Base-by-base conservation (phyloP, 2,329 filamentous ascomycete genomes). In the Clarireedia sp. region DNA sequence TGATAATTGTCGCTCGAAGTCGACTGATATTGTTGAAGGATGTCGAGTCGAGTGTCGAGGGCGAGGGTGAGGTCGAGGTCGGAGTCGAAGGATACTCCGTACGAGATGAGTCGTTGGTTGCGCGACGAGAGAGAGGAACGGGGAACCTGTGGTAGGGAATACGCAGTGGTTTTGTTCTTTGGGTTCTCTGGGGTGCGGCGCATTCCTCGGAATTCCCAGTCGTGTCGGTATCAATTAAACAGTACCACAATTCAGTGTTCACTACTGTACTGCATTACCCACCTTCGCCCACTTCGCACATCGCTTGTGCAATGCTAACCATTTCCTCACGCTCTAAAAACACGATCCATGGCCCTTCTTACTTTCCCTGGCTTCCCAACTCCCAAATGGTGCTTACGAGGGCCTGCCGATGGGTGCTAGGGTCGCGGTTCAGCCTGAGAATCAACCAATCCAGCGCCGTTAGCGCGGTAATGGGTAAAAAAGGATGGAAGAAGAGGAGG, bases 21-120 rank as follows among this genome's bases (percentile, higher is more conserved):
- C 21, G 33, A 38, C 43, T 3, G 7, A 9, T 41, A 38, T 43
- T 47, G 29, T 43, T 47, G 29, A 38, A 44, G 7, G 21, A 6
- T 47, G 41, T 29, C 41, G 41, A 53, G 46, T 33, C 12, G 48
- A 44, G 37, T 48, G 24, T 54, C 43, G 33, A 48, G 43, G 51
- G 19, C 33, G 51, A 48, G 19, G 23, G 23, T 23, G 36, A n/a
- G 19, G 26, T 54, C 17, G 43, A 29, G 36, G 23, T 24, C 40
- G 24, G 24, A 26, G 51, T 19, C 19, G 46, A 38, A 29, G 8
- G 29, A 21, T 2, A 36, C 17, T 5, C 29, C 12, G 29, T 9
- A 33, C 10, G 29, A 33, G 12, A 10, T 33, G 9, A 33, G 7
- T 19, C 38, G 38, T 41, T 41, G 38, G 38, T 41, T 41, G 17